Percentiles rank a stretch among this genome's conserved stretches.
Evolutionary conservation across 2,329 filamentous ascomycete species (phyloP).

Genomic region (Ophiocordyceps camponoti-floridani): DNA sequence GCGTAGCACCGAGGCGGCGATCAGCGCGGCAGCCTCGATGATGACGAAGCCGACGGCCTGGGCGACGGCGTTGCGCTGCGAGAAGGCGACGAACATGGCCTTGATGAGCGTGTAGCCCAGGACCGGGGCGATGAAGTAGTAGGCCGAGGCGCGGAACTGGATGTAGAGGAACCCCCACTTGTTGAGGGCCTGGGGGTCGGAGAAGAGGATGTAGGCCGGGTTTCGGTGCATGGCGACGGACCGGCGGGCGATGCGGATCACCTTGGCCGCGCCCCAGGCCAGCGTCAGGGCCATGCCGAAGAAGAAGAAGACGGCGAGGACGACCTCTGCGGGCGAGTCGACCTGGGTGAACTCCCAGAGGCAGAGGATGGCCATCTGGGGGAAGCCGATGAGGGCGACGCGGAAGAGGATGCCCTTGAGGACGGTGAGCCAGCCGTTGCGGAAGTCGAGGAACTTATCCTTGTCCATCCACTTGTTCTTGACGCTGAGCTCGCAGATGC

Average conservation of each 20-base stretch:
- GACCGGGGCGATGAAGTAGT: slow-evolving; percentile 80
- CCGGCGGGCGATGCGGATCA: slow-evolving; percentile 73
- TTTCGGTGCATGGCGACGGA: slow-evolving; percentile 89
- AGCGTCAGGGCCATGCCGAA: slow-evolving; percentile 63
- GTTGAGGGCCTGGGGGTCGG: slow-evolving; percentile 82
- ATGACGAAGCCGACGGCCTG: slow-evolving; percentile 73
- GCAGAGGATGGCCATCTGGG: slow-evolving; percentile 77
- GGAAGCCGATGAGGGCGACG: slow-evolving; percentile 75
- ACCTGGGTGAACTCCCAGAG: slow-evolving; percentile 82
- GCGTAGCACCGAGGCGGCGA: slow-evolving; percentile 60
- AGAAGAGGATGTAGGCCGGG: slow-evolving; percentile 91
- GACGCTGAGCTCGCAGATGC: slow-evolving; percentile 55
- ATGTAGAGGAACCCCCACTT: slow-evolving; percentile 98
- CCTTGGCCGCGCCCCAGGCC: slow-evolving; percentile 75
- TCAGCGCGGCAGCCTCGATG: slow-evolving; percentile 63
- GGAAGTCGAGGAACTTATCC: slow-evolving; percentile 78
- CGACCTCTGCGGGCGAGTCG: slow-evolving; percentile 73
- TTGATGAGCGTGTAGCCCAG: slow-evolving; percentile 72
- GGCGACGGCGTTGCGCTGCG: slow-evolving; percentile 49
- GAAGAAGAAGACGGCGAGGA: slow-evolving; percentile 79
- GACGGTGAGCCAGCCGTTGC: slow-evolving; percentile 83
- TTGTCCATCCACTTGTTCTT: slow-evolving; percentile 65
- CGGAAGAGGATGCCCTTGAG: slow-evolving; percentile 90
- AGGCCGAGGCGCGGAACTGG: slow-evolving; percentile 86
- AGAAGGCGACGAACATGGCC: slow-evolving; percentile 72